A percentile compares a stretch with the other conserved stretches of the same genome.
Conservation (phyloP, 73 alveolate species). For the Paraurostyla sp. region DNA sequence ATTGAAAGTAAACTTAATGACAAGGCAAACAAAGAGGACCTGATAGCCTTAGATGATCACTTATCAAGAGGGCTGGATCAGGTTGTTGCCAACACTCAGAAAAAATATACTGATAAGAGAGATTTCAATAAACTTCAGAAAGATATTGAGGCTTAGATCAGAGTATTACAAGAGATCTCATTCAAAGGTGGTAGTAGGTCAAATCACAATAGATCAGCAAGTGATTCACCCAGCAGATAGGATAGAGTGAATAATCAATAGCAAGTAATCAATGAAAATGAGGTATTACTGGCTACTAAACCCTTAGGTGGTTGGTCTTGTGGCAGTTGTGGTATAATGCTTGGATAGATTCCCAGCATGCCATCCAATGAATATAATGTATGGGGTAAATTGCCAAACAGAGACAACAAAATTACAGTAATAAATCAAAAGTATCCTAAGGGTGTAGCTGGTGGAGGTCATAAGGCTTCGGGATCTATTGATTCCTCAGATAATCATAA, state of each 20-base stretch:
- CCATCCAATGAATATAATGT: conserved; percentile 13
- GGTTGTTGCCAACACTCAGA: conserved; percentile 10
- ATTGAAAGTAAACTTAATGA: conserved; percentile 1
- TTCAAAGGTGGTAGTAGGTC: conserved; percentile 43
- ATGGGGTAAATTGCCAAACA: conserved; percentile 16
- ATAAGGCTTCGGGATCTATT: too few species aligned
- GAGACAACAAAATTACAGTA: neutral
- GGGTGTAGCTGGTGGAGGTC: neutral
- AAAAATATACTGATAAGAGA: neutral
- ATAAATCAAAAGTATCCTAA: neutral
- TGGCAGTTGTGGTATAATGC: conserved; percentile 21
- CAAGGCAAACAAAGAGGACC: conserved; percentile 36
- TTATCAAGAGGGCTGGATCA: conserved; percentile 22
- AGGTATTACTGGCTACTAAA: conserved; percentile 27
- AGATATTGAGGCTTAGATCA: conserved; percentile 10
- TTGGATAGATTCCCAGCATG: neutral
- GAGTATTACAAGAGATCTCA: neutral
- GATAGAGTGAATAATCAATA: neutral
- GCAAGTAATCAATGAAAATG: neutral
- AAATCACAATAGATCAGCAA: conserved; percentile 42
- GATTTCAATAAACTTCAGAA: neutral
- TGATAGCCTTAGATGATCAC: conserved; percentile 13
- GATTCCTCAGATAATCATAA: too few species aligned
- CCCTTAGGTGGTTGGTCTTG: conserved; percentile 63
- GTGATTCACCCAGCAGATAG: neutral